These are phyloP conservation scores for Capniomyces stellatus DNA, from an alignment of 371 early-diverging fungal genomes.

Conservation along the genomic window DNA sequence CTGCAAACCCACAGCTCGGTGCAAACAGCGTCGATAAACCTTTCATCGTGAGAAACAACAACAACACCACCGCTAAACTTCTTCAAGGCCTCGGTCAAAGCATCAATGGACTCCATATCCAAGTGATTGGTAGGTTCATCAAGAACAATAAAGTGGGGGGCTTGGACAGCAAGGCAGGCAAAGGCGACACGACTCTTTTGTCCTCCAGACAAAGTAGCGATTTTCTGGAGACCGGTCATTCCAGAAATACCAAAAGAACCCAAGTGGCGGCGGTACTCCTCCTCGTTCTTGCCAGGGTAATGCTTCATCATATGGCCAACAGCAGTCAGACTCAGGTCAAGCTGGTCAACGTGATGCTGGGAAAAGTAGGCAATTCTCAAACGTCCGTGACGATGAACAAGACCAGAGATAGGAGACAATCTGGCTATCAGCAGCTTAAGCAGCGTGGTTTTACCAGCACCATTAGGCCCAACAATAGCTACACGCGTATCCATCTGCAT, in stretches of 20 bases:
- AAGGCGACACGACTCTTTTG: conserved; percentile 96
- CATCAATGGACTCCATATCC: conserved; percentile 84
- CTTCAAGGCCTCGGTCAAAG: conserved; percentile 58
- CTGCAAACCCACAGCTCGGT: conserved; percentile 81
- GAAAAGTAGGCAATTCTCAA: conserved; percentile 89
- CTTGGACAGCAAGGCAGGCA: conserved; percentile 77
- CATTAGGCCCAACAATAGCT: conserved; percentile 83
- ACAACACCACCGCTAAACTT: conserved; percentile 77
- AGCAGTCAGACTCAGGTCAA: conserved; percentile 62
- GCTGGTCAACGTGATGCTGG: conserved; percentile 95
- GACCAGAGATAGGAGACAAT: conserved; percentile 53
- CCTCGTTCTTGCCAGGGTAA: conserved; percentile 83
- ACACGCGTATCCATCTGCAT: conserved; percentile 91
- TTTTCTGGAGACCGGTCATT: conserved; percentile 80
- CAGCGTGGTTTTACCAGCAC: conserved; percentile 55
- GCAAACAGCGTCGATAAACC: conserved; percentile 72
- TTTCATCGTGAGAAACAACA: conserved; percentile 85
- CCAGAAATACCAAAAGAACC: conserved; percentile 93
- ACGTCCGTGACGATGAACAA: conserved; percentile 80
- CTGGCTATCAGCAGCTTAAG: conserved; percentile 79
- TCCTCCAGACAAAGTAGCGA: conserved; percentile 93
- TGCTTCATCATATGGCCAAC: conserved; percentile 72
- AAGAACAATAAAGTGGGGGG: conserved; percentile 89
- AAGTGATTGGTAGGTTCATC: conserved; percentile 93
- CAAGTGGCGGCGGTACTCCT: conserved; percentile 86